Evolutionary conservation across 345 rosid species (phyloP).

Genomic region (Aurinia saxatilis): DNA sequence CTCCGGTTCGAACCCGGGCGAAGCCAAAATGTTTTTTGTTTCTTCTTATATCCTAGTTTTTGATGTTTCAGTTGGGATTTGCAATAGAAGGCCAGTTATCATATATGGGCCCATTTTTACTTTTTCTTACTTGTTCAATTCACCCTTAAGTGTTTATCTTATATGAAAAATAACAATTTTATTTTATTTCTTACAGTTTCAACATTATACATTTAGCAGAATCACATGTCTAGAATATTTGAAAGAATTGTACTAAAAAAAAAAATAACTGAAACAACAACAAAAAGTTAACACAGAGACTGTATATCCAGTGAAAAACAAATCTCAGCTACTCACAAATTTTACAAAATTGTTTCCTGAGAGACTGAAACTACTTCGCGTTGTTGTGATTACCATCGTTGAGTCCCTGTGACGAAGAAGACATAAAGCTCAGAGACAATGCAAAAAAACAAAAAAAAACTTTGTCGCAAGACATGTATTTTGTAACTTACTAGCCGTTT

Average conservation of each 20-base stretch:
- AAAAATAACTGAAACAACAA: neutral
- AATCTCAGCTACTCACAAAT: slow-evolving; percentile 14
- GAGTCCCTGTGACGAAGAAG: slow-evolving; percentile 30
- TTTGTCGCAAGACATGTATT: neutral
- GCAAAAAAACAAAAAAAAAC: neutral
- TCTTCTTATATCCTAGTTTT: no score
- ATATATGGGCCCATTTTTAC: no score
- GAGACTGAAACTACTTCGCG: slow-evolving; percentile 29
- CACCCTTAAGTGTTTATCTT: no score
- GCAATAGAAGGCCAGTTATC: no score
- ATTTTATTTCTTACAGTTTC: neutral
- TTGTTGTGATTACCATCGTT: slow-evolving; percentile 36
- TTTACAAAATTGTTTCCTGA: slow-evolving; percentile 22
- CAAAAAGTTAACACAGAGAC: neutral
- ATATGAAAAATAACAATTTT: no score
- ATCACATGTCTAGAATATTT: neutral
- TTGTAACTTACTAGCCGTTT: slow-evolving; percentile 47
- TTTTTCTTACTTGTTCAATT: no score
- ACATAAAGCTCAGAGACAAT: neutral
- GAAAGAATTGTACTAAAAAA: slow-evolving; percentile 13
- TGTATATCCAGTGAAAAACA: neutral
- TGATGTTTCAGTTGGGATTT: no score
- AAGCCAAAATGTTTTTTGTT: slow-evolving; percentile 38
- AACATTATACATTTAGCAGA: slow-evolving; percentile 8
- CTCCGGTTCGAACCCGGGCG: slow-evolving; percentile 89